phyloP scores from a whole-genome alignment of 1,139 yeast genomes.

The Suhomyces panamericanus region DNA sequence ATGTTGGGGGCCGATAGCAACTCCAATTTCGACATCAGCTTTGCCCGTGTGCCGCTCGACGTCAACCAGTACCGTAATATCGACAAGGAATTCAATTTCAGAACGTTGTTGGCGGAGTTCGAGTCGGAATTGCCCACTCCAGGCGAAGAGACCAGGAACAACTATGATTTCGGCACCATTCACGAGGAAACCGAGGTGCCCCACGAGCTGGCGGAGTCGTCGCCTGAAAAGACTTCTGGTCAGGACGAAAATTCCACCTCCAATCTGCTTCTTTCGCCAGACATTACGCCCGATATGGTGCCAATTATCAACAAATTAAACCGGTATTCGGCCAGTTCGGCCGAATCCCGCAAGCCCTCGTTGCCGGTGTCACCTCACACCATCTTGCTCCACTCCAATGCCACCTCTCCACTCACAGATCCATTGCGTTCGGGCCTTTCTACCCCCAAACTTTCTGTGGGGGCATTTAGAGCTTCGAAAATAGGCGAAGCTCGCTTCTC shows the following conservation, averaged over 20 bases:
- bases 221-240: background rate
- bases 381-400: slow-evolving; percentile 11
- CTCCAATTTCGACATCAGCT: slow-evolving; percentile 37
- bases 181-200: slow-evolving; percentile 18
- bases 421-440: slow-evolving; percentile 12
- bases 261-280: slow-evolving; percentile 42
- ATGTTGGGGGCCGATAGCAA: slow-evolving; percentile 24
- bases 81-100: slow-evolving; percentile 55
- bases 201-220: slow-evolving; percentile 1
- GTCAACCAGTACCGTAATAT: slow-evolving; percentile 60
- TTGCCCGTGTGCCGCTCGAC: slow-evolving; percentile 54
- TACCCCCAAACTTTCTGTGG: slow-evolving; percentile 9
- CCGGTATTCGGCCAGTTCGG: slow-evolving; percentile 19
- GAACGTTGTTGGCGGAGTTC: slow-evolving; percentile 24
- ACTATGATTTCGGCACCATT: slow-evolving; percentile 15
- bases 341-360: slow-evolving; percentile 14
- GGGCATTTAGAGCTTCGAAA: slow-evolving; percentile 1
- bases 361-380: slow-evolving; percentile 16
- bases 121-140: slow-evolving; percentile 2
- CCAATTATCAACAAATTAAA: slow-evolving; percentile 36
- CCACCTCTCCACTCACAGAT: slow-evolving; percentile 16
- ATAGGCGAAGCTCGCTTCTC: slow-evolving; percentile 21
- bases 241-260: background rate
- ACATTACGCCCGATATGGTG: slow-evolving; percentile 45
- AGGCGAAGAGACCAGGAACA: slow-evolving; percentile 1